Conservation (phyloP, 2,329 filamentous ascomycete species). For the Alternaria gaisen region DNA sequence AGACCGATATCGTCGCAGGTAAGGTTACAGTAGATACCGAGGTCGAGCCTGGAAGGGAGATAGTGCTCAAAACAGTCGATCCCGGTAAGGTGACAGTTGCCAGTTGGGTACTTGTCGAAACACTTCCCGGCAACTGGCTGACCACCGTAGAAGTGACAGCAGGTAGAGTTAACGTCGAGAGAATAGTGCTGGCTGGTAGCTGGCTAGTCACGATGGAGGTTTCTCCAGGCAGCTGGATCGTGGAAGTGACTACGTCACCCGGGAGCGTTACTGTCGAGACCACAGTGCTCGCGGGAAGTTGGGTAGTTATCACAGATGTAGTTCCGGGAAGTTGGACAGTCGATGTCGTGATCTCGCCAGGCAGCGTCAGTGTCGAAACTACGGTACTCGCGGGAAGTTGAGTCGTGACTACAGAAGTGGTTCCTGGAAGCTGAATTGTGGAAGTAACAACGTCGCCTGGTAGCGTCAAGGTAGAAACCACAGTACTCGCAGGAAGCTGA, state of each 20-base stretch:
- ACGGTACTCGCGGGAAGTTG: conserved; percentile 16
- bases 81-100: conserved; percentile 30
- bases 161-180: conserved; percentile 27
- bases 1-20: conserved; percentile 34
- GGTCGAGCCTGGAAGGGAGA: conserved; percentile 20
- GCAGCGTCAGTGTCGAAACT: conserved; percentile 23
- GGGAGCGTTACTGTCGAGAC: conserved; percentile 24
- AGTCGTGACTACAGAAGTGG: conserved; percentile 9
- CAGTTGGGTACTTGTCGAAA: conserved; percentile 30
- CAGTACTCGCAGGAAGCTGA: conserved; percentile 7
- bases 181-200: conserved; percentile 8
- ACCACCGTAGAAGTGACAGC: conserved; percentile 11
- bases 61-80: conserved; percentile 14
- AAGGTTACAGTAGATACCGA: conserved; percentile 34
- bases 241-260: conserved; percentile 28
- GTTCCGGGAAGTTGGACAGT: conserved; percentile 17
- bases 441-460: conserved; percentile 29
- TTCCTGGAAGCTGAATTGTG: conserved; percentile 9
- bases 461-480: conserved; percentile 21
- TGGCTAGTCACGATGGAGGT: conserved; percentile 20
- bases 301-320: conserved; percentile 10
- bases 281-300: conserved; percentile 14
- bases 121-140: conserved; percentile 24
- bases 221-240: conserved; percentile 22
- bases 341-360: conserved; percentile 27